phyloP scores from a whole-genome alignment of 371 early-diverging fungal species.

The Dichotomocladium elegans region DNA sequence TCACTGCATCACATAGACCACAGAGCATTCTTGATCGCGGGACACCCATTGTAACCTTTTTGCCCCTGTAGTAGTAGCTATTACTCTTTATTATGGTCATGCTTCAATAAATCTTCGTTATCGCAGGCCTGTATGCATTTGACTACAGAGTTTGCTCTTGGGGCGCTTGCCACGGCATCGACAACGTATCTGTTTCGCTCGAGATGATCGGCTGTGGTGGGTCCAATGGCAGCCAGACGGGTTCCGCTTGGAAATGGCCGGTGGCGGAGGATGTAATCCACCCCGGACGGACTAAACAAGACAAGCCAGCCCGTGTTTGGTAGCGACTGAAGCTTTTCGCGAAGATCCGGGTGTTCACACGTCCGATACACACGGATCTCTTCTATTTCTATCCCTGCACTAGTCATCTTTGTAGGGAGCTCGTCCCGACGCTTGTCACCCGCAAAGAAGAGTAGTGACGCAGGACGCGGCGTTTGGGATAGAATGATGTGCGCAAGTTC shows the following conservation, averaged over 20 bases:
- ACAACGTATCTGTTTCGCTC: slow-evolving; percentile 13
- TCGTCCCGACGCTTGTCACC: slow-evolving; percentile 57
- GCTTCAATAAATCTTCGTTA: neutral
- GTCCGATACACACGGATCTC: slow-evolving; percentile 48
- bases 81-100: no score
- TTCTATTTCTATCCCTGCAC: slow-evolving; percentile 18
- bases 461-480: neutral
- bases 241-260: neutral
- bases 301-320: slow-evolving; percentile 36
- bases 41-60: no score
- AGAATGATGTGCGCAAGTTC: slow-evolving; percentile 32
- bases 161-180: slow-evolving; percentile 33
- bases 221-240: slow-evolving; percentile 50
- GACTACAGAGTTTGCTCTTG: slow-evolving; percentile 34
- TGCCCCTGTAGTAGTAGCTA: no score
- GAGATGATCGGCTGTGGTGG: slow-evolving; percentile 46
- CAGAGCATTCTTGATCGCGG: no score
- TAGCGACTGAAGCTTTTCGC: neutral
- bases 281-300: slow-evolving; percentile 62
- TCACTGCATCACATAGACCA: no score
- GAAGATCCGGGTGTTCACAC: slow-evolving; percentile 20
- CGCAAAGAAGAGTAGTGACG: slow-evolving; percentile 40
- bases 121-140: neutral
- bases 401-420: slow-evolving; percentile 27
- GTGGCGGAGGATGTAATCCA: slow-evolving; percentile 22